Evolutionary conservation across 768 basidiomycete species (phyloP).

Genomic region (Hygrocybe punicea): DNA sequence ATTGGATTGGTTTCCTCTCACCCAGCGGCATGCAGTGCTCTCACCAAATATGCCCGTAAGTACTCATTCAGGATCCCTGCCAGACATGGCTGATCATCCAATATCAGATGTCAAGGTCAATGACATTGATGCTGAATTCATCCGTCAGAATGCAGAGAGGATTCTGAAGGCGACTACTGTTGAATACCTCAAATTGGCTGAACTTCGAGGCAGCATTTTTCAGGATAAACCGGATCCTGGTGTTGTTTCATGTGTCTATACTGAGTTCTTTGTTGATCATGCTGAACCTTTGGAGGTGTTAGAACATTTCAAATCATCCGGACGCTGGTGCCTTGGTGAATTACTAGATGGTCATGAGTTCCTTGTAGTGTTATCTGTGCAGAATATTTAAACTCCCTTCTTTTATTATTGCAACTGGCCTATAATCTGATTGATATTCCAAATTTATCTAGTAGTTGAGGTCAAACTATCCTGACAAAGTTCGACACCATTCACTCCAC

Average conservation of each 20-base stretch:
- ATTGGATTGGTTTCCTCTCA: constrained; percentile 34
- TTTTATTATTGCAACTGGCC: too few relatives aligned
- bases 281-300: constrained; percentile 25
- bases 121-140: constrained; percentile 17
- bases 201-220: constrained; percentile 25
- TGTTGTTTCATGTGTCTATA: constrained; percentile 25
- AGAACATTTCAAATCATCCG: constrained; percentile 13
- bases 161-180: constrained; percentile 21
- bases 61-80: neutral
- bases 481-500: constrained; percentile 8
- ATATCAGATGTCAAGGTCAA: neutral
- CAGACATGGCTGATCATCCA: neutral
- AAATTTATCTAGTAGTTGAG: too few relatives aligned
- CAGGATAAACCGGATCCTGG: constrained; percentile 9
- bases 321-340: constrained; percentile 26
- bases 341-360: constrained; percentile 32
- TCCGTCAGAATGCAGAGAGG: constrained; percentile 13
- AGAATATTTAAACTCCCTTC: too few relatives aligned
- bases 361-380: constrained; percentile 21
- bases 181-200: constrained; percentile 21
- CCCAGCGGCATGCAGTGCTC: constrained; percentile 25
- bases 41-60: constrained; percentile 29
- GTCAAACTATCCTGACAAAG: too few relatives aligned
- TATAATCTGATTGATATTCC: too few relatives aligned
- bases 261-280: constrained; percentile 34